Conservation (phyloP, 2,329 filamentous ascomycete genomes). For the Fusarium setosum region DNA sequence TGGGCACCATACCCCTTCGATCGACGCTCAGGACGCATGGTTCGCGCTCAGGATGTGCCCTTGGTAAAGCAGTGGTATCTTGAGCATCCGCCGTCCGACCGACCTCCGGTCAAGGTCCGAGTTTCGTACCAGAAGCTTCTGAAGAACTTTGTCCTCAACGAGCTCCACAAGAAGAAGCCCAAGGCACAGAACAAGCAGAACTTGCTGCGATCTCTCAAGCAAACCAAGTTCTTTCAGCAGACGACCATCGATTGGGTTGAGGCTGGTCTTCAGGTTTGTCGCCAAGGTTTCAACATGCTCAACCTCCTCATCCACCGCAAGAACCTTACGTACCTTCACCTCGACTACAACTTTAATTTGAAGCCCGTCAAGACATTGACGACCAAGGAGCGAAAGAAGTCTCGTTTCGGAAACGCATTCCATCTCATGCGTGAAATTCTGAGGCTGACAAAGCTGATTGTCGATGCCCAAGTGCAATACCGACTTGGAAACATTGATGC, state of each 20-base stretch:
- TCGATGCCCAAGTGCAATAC: conserved; percentile 98
- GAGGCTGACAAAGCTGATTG: conserved; percentile 94
- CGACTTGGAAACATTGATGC: conserved; percentile 97
- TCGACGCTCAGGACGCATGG: conserved; percentile 93
- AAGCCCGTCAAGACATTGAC: conserved; percentile 99
- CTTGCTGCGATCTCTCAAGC: conserved; percentile 87
- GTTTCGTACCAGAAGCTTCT: conserved; percentile 98
- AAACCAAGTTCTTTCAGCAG: conserved; percentile 99
- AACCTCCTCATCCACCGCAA: conserved; percentile 98
- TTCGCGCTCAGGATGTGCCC: conserved; percentile 95
- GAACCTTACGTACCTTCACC: conserved; percentile 96
- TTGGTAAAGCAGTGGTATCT: conserved; percentile 99
- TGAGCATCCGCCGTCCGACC: conserved; percentile 88
- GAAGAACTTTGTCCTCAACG: conserved; percentile 96
- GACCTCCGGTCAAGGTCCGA: conserved; percentile 93
- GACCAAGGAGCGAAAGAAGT: conserved; percentile 99
- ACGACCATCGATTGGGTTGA: conserved; percentile 99
- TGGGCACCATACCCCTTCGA: conserved; percentile 99
- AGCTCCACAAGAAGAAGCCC: conserved; percentile 93
- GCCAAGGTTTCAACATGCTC: conserved; percentile 99
- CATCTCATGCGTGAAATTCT: conserved; percentile 99
- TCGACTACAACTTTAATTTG: conserved; percentile 99
- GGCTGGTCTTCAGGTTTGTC: conserved; percentile 96
- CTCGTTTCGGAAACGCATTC: conserved; percentile 98
- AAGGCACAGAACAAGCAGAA: conserved; percentile 97